Conservation (phyloP, 768 basidiomycete species). For the Dendrothele bispora region DNA sequence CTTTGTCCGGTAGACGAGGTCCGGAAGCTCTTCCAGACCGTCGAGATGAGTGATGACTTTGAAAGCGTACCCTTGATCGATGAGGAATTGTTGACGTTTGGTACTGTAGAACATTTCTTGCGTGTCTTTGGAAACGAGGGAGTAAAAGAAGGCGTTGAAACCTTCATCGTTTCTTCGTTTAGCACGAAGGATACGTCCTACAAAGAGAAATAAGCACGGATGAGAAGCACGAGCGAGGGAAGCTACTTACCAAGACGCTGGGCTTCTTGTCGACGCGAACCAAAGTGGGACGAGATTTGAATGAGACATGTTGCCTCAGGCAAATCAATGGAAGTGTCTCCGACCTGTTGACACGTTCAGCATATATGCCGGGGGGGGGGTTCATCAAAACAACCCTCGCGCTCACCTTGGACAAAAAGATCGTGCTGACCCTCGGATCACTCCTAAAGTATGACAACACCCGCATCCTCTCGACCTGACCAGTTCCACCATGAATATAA, state of each 20-base stretch:
- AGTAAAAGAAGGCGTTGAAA: conserved; percentile 99
- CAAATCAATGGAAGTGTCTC: conserved; percentile 97
- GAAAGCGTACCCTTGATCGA: conserved; percentile 99
- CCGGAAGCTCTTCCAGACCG: conserved; percentile 81
- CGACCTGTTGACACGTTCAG: conserved; percentile 55
- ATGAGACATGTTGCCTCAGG: conserved; percentile 99
- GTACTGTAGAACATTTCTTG: conserved; percentile 99
- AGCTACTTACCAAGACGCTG: conserved; percentile 77
- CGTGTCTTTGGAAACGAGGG: conserved; percentile 97
- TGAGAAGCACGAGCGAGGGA: conserved; percentile 5
- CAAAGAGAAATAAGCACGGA: neutral
- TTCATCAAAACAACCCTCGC: conserved; percentile 8
- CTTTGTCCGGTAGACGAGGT: conserved; percentile 88
- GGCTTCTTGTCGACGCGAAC: conserved; percentile 96
- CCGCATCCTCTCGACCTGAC: conserved; percentile 93
- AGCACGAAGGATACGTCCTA: conserved; percentile 93
- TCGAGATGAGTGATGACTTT: conserved; percentile 99
- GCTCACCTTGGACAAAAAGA: conserved; percentile 91
- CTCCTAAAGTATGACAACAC: conserved; percentile 96
- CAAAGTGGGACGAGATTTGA: conserved; percentile 99
- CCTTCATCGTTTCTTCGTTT: conserved; percentile 99
- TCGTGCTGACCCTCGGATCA: conserved; percentile 93
- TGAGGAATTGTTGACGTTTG: conserved; percentile 97
- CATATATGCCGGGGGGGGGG: neutral
- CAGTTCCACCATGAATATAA: conserved; percentile 95